Evolutionary conservation across 805 yeast genomes (phyloP).

Genomic region (Starmerella scarabaei): DNA sequence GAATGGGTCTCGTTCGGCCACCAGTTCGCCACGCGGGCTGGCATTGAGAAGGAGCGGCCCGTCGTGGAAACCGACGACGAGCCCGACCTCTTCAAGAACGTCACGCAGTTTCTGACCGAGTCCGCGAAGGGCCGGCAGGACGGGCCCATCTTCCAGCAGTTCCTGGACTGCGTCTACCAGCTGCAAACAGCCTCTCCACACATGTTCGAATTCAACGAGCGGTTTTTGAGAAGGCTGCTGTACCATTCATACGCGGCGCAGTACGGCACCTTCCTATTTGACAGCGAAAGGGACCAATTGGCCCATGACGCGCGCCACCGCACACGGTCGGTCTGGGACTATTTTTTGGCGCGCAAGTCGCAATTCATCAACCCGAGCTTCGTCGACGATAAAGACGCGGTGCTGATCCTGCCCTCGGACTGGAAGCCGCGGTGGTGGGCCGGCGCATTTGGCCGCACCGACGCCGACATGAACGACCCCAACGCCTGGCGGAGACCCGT

Average conservation of each 20-base stretch:
- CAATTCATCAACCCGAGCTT: slow-evolving; percentile 55
- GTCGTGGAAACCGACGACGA: slow-evolving; percentile 22
- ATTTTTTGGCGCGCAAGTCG: slow-evolving; percentile 58
- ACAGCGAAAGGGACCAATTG: slow-evolving; percentile 53
- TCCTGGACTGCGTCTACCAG: slow-evolving; percentile 80
- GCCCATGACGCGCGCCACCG: slow-evolving; percentile 32
- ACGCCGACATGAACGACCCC: slow-evolving; percentile 46
- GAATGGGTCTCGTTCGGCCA: slow-evolving; percentile 96
- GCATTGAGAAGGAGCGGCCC: slow-evolving; percentile 1
- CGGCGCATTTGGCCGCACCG: slow-evolving; percentile 64
- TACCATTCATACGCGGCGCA: slow-evolving; percentile 90
- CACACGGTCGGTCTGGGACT: slow-evolving; percentile 86
- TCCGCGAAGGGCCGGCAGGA: slow-evolving; percentile 31
- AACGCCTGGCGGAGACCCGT: slow-evolving; percentile 20
- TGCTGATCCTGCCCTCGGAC: slow-evolving; percentile 10
- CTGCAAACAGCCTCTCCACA: slow-evolving; percentile 54
- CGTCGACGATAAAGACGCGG: slow-evolving; percentile 13
- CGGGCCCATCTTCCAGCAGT: slow-evolving; percentile 93
- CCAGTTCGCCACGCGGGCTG: slow-evolving; percentile 57
- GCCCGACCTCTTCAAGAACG: slow-evolving; percentile 35
- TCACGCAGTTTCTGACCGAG: slow-evolving; percentile 30
- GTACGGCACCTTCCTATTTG: slow-evolving; percentile 77
- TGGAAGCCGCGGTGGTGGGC: slow-evolving; percentile 60
- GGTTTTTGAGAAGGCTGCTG: slow-evolving; percentile 68
- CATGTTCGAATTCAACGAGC: slow-evolving; percentile 74